Conservation (phyloP, 2,329 filamentous ascomycete genomes). For the Emmonsia crescens region DNA sequence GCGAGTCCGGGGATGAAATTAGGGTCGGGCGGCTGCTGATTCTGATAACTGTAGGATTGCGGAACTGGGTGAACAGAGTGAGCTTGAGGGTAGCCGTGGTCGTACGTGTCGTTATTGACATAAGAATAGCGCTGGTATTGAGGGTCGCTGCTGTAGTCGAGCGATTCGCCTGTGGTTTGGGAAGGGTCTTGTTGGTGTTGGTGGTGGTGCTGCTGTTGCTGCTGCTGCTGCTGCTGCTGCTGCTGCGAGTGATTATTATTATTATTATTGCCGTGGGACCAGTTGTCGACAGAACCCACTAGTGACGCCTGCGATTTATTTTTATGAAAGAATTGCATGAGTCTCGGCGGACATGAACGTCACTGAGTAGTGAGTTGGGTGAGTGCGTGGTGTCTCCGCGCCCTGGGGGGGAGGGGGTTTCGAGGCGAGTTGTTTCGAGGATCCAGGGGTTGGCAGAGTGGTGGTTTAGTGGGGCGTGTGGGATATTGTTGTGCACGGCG, state of each 20-base stretch:
- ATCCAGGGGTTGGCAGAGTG: background rate
- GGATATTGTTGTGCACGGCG: background rate
- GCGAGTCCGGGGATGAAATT: slow-evolving; percentile 3
- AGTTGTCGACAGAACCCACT: slow-evolving; percentile 6
- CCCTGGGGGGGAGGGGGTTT: background rate
- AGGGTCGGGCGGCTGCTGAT: background rate
- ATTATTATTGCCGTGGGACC: background rate
- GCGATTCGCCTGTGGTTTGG: background rate
- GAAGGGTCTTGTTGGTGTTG: background rate
- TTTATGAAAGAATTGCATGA: slow-evolving; percentile 15
- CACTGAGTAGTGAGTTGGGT: background rate
- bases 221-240: slow-evolving; percentile 6
- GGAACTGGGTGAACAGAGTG: slow-evolving; percentile 9
- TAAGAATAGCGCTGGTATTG: background rate
- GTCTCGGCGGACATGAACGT: background rate
- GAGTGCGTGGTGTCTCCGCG: background rate
- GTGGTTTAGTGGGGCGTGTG: background rate
- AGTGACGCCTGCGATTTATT: slow-evolving; percentile 17
- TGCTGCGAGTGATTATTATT: slow-evolving; percentile 2
- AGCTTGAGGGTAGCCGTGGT: slow-evolving; percentile 9
- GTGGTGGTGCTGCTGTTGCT: background rate
- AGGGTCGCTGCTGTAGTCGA: background rate
- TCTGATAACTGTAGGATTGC: slow-evolving; percentile 1
- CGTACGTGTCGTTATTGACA: slow-evolving; percentile 3
- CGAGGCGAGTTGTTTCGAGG: background rate